Conservation (phyloP, 2,329 filamentous ascomycete genomes). For the Stylonectria norvegica region DNA sequence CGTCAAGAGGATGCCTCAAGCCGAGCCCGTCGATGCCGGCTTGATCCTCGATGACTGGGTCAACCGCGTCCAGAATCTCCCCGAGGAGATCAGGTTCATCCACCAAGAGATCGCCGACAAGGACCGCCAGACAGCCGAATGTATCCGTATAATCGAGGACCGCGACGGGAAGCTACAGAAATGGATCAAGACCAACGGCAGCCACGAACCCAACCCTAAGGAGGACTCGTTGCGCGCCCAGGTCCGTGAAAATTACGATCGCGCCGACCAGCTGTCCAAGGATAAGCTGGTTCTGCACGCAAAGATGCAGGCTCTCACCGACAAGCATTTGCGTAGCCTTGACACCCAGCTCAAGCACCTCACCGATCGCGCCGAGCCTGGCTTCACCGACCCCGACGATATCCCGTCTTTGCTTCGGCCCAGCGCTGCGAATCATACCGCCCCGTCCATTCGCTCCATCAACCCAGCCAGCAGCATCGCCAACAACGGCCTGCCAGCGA, state of each 20-base stretch:
- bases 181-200: slow-evolving; percentile 74
- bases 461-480: slow-evolving; percentile 40
- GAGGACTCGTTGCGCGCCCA: slow-evolving; percentile 65
- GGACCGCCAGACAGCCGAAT: slow-evolving; percentile 68
- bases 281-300: slow-evolving; percentile 71
- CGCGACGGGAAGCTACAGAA: slow-evolving; percentile 75
- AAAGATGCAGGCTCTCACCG: slow-evolving; percentile 58
- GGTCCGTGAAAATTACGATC: slow-evolving; percentile 65
- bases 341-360: slow-evolving; percentile 61
- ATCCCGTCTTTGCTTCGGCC: slow-evolving; percentile 60
- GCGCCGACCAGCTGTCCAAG: slow-evolving; percentile 66
- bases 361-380: slow-evolving; percentile 58
- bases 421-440: slow-evolving; percentile 50
- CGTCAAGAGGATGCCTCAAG: slow-evolving; percentile 61
- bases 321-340: slow-evolving; percentile 61
- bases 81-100: slow-evolving; percentile 77
- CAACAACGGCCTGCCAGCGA: slow-evolving; percentile 23
- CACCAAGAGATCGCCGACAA: slow-evolving; percentile 82
- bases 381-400: slow-evolving; percentile 60
- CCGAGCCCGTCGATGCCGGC: slow-evolving; percentile 60
- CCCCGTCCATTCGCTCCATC: slow-evolving; percentile 39
- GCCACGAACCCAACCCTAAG: slow-evolving; percentile 69
- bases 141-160: slow-evolving; percentile 64
- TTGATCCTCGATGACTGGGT: slow-evolving; percentile 77
- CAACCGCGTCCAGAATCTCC: slow-evolving; percentile 71